A percentile compares a stretch with the other conserved stretches of the same genome.
phyloP scores from a whole-genome alignment of 352 stramenopile species.

The Globisporangium camurandrum region DNA sequence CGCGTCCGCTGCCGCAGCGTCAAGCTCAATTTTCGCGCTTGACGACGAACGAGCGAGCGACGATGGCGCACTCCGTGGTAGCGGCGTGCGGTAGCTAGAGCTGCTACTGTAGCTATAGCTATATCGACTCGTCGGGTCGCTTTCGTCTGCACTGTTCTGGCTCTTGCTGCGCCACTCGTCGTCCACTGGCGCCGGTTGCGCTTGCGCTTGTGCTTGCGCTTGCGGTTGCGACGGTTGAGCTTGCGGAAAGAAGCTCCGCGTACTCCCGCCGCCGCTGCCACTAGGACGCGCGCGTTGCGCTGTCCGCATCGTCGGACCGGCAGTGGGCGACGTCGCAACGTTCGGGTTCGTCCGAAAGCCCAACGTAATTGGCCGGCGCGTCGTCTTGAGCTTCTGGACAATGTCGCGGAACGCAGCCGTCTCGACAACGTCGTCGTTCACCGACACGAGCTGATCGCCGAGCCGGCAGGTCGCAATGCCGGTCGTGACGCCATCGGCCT shows the following conservation, averaged over 20 bases:
- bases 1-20: conserved; percentile 31
- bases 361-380: conserved; percentile 56
- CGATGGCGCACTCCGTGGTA: neutral
- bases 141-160: too few relatives aligned
- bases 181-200: too few relatives aligned
- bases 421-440: conserved; percentile 69
- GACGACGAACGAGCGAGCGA: neutral
- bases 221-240: too few relatives aligned
- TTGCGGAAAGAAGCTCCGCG: conserved; percentile 9
- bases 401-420: conserved; percentile 57
- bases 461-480: conserved; percentile 72
- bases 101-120: neutral
- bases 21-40: conserved; percentile 4
- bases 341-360: conserved; percentile 65
- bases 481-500: conserved; percentile 66
- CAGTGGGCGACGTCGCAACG: conserved; percentile 51
- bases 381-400: conserved; percentile 69
- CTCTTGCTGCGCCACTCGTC: conserved; percentile 6
- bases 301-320: conserved; percentile 3
- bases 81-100: neutral
- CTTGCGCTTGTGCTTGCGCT: too few relatives aligned
- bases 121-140: too few relatives aligned
- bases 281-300: conserved; percentile 2
- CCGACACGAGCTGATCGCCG: conserved; percentile 62
- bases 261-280: neutral